A percentile compares a stretch with the other conserved stretches of the same genome.
These are phyloP conservation scores for Sugiyamaella castrensis DNA, from an alignment of 1,139 yeast genomes.

Conservation along the genomic window DNA sequence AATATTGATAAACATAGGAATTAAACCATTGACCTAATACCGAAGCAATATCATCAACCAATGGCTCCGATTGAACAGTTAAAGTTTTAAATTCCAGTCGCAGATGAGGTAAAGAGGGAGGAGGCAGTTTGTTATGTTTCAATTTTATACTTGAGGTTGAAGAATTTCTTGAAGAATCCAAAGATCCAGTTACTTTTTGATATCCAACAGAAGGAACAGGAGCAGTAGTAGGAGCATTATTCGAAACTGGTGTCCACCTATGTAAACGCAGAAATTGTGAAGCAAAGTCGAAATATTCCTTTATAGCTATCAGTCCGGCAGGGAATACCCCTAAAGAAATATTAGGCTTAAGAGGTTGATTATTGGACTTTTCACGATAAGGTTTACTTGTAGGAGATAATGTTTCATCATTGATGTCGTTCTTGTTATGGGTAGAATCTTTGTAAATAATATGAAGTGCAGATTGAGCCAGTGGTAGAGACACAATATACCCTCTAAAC, in stretches of 20 bases:
- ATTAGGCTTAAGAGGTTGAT: conserved; percentile 23
- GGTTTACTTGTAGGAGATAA: too few species aligned
- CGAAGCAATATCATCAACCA: conserved; percentile 36
- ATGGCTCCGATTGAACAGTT: conserved; percentile 30
- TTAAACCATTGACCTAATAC: conserved; percentile 37
- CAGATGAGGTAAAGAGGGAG: conserved; percentile 35
- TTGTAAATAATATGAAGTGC: conserved; percentile 24
- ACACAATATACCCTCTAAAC: conserved; percentile 72
- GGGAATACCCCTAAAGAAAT: conserved; percentile 36
- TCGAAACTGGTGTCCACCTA: too few species aligned
- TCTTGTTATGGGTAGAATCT: too few species aligned
- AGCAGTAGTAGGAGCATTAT: too few species aligned
- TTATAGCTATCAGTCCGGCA: conserved; percentile 26
- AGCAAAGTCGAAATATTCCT: conserved; percentile 30
- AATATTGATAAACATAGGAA: conserved; percentile 33
- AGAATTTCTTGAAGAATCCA: too few species aligned
- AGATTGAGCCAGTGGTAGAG: conserved; percentile 32
- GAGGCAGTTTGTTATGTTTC: conserved; percentile 4
- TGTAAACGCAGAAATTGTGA: too few species aligned
- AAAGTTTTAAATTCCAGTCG: conserved; percentile 31
- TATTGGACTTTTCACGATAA: too few species aligned
- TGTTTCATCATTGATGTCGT: too few species aligned
- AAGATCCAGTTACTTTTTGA: too few species aligned
- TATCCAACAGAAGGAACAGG: too few species aligned
- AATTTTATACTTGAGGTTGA: too few species aligned